phyloP scores from a whole-genome alignment of 1,139 yeast genomes.

The Geotrichum reessii region DNA sequence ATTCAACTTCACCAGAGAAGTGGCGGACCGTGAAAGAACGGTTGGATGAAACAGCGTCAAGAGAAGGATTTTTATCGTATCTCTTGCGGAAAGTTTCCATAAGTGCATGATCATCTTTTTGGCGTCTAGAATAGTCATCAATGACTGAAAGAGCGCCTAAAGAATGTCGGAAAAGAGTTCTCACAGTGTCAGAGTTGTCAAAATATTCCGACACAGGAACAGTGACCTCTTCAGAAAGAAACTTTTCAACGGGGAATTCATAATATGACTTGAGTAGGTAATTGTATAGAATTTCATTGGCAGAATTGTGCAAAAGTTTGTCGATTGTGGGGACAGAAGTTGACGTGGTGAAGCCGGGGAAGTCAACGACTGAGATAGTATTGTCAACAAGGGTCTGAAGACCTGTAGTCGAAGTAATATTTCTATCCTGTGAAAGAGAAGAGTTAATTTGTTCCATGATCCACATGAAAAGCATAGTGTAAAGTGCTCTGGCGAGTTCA shows the following conservation, averaged over 20 bases:
- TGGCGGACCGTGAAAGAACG: constrained; percentile 37
- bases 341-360: constrained; percentile 40
- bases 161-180: constrained; percentile 35
- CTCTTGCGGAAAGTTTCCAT: constrained; percentile 34
- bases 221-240: constrained; percentile 39
- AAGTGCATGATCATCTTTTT: constrained; percentile 34
- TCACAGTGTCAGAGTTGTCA: constrained; percentile 40
- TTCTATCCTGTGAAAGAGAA: constrained; percentile 33
- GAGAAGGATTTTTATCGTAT: constrained; percentile 33
- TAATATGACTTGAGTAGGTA: constrained; percentile 37
- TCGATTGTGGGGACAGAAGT: constrained; percentile 37
- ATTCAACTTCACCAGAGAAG: constrained; percentile 41
- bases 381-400: constrained; percentile 34
- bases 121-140: constrained; percentile 39
- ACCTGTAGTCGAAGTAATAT: constrained; percentile 10
- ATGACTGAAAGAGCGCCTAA: constrained; percentile 37
- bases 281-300: constrained; percentile 40
- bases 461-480: constrained; percentile 40
- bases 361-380: constrained; percentile 39
- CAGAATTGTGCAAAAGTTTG: constrained; percentile 39
- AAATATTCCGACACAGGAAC: constrained; percentile 38
- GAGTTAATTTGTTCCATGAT: constrained; percentile 38
- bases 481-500: constrained; percentile 40
- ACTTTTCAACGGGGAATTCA: constrained; percentile 36
- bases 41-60: constrained; percentile 30